These are phyloP conservation scores for Dendrocalamus latiflorus DNA, from an alignment of 202 grass and related monocot species.

Conservation along the genomic window DNA sequence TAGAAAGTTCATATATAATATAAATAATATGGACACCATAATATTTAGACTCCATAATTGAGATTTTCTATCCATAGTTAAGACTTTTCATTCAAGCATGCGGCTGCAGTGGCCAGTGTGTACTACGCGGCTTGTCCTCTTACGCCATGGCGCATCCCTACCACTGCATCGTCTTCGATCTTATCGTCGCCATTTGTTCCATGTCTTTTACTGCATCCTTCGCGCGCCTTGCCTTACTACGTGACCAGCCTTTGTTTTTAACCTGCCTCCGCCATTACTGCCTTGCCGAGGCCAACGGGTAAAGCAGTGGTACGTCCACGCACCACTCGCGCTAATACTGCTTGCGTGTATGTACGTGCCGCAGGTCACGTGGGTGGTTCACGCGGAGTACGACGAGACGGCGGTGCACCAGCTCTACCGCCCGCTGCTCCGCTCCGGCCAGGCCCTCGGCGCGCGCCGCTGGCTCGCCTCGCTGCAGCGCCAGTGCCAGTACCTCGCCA, in stretches of 20 bases:
- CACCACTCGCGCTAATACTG: not conserved
- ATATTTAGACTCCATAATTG: too few species aligned
- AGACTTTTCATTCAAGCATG: too few species aligned
- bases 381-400: conserved; percentile 81
- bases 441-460: conserved; percentile 74
- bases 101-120: too few species aligned
- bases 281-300: conserved; percentile 11
- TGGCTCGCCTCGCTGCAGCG: conserved; percentile 78
- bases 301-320: not conserved
- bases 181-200: not conserved
- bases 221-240: not conserved
- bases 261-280: conserved; percentile 42
- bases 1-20: too few species aligned
- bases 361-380: conserved; percentile 95
- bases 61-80: too few species aligned
- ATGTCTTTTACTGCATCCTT: not conserved
- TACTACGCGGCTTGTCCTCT: too few species aligned
- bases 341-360: not conserved
- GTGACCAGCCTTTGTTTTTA: not conserved
- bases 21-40: too few species aligned
- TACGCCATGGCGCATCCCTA: too few species aligned
- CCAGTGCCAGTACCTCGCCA: conserved; percentile 81
- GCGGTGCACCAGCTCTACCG: conserved; percentile 74
- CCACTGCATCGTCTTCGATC: not conserved
- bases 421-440: conserved; percentile 64